Conservation (phyloP, 441 rosid genomes). For the Croton laevigatus region DNA sequence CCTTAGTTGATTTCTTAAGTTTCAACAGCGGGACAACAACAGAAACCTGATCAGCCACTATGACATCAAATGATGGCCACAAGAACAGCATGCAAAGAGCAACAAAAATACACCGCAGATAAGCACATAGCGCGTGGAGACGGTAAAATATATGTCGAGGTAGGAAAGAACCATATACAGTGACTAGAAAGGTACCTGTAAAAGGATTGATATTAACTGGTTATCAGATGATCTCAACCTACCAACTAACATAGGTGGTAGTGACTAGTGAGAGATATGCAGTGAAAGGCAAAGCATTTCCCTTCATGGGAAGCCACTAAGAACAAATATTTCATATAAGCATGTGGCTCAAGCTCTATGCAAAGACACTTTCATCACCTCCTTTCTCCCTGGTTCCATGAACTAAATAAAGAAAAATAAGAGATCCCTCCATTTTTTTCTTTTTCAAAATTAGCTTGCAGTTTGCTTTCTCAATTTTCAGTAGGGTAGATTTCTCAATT, state of each 20-base stretch:
- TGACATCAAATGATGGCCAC: slow-evolving; percentile 75
- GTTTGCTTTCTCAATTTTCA: no score
- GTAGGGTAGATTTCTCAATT: no score
- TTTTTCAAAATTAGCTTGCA: not conserved
- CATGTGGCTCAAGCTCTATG: not conserved
- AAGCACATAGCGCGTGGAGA: slow-evolving; percentile 85
- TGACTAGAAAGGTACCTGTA: slow-evolving; percentile 73
- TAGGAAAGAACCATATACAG: slow-evolving; percentile 77
- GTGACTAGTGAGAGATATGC: not conserved
- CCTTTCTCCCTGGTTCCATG: not conserved
- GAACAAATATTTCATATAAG: not conserved
- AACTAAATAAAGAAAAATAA: not conserved
- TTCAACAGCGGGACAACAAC: slow-evolving; percentile 76
- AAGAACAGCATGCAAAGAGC: slow-evolving; percentile 68
- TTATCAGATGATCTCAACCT: not conserved
- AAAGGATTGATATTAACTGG: not conserved
- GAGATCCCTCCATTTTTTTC: not conserved
- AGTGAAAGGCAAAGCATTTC: not conserved
- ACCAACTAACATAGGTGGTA: not conserved
- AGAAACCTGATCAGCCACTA: slow-evolving; percentile 83
- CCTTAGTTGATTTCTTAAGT: slow-evolving; percentile 69
- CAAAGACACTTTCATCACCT: no score
- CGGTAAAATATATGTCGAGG: slow-evolving; percentile 83
- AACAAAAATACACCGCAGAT: slow-evolving; percentile 75
- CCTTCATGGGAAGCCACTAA: not conserved